A percentile compares a stretch with the other conserved stretches of the same genome.
Conservation (phyloP, 192 early-diverging fungal genomes). For the Gryganskiella cystojenkinii region DNA sequence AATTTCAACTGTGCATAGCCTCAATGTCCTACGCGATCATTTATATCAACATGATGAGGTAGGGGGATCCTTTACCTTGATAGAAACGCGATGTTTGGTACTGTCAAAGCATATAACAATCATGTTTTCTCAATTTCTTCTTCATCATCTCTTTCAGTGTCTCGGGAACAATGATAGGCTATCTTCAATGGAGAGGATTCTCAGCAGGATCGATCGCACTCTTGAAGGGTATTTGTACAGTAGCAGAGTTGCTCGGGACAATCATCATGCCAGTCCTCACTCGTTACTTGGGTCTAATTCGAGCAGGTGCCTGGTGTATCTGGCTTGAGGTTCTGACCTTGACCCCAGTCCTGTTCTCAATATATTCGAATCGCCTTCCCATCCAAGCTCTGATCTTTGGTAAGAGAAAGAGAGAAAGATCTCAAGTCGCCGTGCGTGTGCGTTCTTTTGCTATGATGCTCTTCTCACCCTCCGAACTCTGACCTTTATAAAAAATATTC, state of each 20-base stretch:
- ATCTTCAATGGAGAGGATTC: slow-evolving; percentile 38
- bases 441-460: background rate
- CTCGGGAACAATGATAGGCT: slow-evolving; percentile 51
- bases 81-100: no score
- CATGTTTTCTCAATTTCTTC: no score
- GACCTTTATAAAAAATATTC: background rate
- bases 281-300: slow-evolving; percentile 32
- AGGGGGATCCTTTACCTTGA: no score
- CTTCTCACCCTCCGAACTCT: background rate
- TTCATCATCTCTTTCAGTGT: slow-evolving; percentile 9
- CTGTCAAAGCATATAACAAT: no score
- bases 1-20: background rate
- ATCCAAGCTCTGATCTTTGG: slow-evolving; percentile 39
- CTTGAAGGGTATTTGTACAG: slow-evolving; percentile 42
- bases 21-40: slow-evolving; percentile 45
- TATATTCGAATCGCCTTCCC: slow-evolving; percentile 33
- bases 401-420: slow-evolving; percentile 7
- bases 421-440: no score
- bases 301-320: slow-evolving; percentile 44
- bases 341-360: slow-evolving; percentile 37
- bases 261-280: slow-evolving; percentile 30
- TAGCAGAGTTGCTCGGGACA: slow-evolving; percentile 32
- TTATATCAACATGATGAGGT: slow-evolving; percentile 52
- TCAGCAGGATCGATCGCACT: slow-evolving; percentile 30
- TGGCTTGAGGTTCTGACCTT: slow-evolving; percentile 39